These are phyloP conservation scores for Penicillium psychrofluorescens DNA, from an alignment of 495 filamentous ascomycete genomes.

Conservation along the genomic window DNA sequence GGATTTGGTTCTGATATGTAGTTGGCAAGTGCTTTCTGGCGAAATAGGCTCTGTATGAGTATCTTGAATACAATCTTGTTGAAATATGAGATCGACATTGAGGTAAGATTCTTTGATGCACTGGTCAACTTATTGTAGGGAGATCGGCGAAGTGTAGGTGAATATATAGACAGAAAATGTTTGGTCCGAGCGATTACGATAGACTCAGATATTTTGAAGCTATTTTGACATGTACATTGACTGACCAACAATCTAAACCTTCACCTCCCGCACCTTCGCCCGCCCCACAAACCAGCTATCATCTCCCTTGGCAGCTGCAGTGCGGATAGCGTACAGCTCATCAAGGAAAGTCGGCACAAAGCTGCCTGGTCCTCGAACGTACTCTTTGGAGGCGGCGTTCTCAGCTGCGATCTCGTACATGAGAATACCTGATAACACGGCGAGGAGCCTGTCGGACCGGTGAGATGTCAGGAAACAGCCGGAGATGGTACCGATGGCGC, in stretches of 20 bases:
- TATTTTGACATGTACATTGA: slow-evolving; percentile 6
- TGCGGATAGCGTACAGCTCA: slow-evolving; percentile 49
- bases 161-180: too few relatives aligned
- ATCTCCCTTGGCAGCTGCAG: slow-evolving; percentile 39
- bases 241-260: slow-evolving; percentile 13
- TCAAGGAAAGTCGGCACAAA: slow-evolving; percentile 87
- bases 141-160: too few relatives aligned
- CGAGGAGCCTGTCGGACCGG: slow-evolving; percentile 55
- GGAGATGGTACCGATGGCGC: slow-evolving; percentile 74
- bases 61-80: too few relatives aligned
- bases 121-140: too few relatives aligned
- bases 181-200: too few relatives aligned
- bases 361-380: slow-evolving; percentile 74
- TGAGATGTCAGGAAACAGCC: slow-evolving; percentile 62
- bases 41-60: too few relatives aligned
- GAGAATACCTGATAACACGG: slow-evolving; percentile 61
- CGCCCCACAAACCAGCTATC: slow-evolving; percentile 44
- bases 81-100: too few relatives aligned
- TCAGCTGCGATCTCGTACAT: slow-evolving; percentile 86
- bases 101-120: too few relatives aligned
- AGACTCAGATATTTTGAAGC: neutral
- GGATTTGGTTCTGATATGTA: too few relatives aligned
- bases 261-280: slow-evolving; percentile 46
- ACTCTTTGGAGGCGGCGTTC: slow-evolving; percentile 49
- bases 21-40: too few relatives aligned